These are phyloP conservation scores for Jamesozyma piceae DNA, from an alignment of 805 yeast genomes.

Conservation along the genomic window DNA sequence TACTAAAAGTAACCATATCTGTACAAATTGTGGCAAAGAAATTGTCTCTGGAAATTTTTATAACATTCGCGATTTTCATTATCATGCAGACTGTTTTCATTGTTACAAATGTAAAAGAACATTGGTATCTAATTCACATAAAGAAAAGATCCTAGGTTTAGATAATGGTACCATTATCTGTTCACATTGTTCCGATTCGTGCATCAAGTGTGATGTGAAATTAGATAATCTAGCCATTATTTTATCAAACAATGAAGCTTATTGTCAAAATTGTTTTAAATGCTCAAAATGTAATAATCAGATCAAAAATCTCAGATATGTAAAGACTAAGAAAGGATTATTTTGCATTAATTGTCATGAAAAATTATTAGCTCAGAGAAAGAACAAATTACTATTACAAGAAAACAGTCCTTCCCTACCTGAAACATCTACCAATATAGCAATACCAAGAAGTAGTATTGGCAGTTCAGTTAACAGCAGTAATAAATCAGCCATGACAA, in stretches of 20 bases:
- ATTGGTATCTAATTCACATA: slow-evolving; percentile 42
- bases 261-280: slow-evolving; percentile 80
- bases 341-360: slow-evolving; percentile 93
- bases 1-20: no score
- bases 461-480: not conserved
- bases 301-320: slow-evolving; percentile 83
- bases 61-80: slow-evolving; percentile 34
- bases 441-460: not conserved
- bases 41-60: slow-evolving; percentile 2
- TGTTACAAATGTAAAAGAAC: slow-evolving; percentile 75
- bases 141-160: slow-evolving; percentile 1
- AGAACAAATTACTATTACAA: not conserved
- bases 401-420: not conserved
- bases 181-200: slow-evolving; percentile 78
- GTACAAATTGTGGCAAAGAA: slow-evolving; percentile 4
- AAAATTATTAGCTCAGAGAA: slow-evolving; percentile 52
- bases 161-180: slow-evolving; percentile 50
- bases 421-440: not conserved
- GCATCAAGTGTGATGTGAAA: slow-evolving; percentile 74
- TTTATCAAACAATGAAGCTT: slow-evolving; percentile 79
- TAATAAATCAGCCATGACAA: not conserved
- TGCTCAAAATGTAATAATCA: slow-evolving; percentile 81
- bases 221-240: slow-evolving; percentile 85
- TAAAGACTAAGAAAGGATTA: slow-evolving; percentile 84
- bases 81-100: slow-evolving; percentile 88